These are phyloP conservation scores for Phytopythium kandeliae DNA, from an alignment of 352 stramenopile species.

Conservation along the genomic window DNA sequence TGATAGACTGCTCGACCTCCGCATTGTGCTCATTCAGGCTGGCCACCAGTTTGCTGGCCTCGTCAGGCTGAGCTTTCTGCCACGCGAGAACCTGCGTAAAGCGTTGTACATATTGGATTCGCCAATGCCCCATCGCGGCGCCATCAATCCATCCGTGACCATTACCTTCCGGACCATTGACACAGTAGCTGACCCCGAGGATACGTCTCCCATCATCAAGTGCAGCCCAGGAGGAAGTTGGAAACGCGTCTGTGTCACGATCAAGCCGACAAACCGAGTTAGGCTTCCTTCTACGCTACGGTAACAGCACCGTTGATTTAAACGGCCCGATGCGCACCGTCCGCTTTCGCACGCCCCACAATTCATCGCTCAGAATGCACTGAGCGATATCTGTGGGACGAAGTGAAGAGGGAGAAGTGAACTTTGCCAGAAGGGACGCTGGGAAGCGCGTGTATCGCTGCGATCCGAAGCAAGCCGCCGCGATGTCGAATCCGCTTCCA, in stretches of 20 bases:
- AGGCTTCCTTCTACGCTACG: no score
- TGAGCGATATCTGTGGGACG: constrained; percentile 44
- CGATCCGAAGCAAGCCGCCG: constrained; percentile 90
- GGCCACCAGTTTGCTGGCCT: constrained; percentile 13
- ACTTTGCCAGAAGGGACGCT: constrained; percentile 41
- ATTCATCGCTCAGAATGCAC: constrained; percentile 29
- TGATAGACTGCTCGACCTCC: constrained; percentile 14
- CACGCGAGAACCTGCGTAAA: constrained; percentile 18
- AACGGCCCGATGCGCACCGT: constrained; percentile 21
- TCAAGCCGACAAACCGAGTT: neutral
- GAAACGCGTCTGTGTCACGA: constrained; percentile 38
- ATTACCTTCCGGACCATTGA: constrained; percentile 82
- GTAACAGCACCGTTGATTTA: no score
- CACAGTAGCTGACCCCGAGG: constrained; percentile 87
- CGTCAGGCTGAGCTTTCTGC: constrained; percentile 16
- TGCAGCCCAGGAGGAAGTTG: constrained; percentile 65
- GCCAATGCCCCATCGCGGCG: no score
- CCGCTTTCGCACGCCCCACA: constrained; percentile 44
- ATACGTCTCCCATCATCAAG: constrained; percentile 95
- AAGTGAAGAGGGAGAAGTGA: constrained; percentile 44
- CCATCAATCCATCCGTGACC: no score
- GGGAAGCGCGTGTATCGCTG: constrained; percentile 93
- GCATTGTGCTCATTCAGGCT: constrained; percentile 15
- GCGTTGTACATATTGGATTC: no score
- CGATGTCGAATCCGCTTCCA: constrained; percentile 97